A percentile compares a stretch with the other conserved stretches of the same genome.
phyloP scores from a whole-genome alignment of 257 asterid genomes.

The Phtheirospermum japonicum region DNA sequence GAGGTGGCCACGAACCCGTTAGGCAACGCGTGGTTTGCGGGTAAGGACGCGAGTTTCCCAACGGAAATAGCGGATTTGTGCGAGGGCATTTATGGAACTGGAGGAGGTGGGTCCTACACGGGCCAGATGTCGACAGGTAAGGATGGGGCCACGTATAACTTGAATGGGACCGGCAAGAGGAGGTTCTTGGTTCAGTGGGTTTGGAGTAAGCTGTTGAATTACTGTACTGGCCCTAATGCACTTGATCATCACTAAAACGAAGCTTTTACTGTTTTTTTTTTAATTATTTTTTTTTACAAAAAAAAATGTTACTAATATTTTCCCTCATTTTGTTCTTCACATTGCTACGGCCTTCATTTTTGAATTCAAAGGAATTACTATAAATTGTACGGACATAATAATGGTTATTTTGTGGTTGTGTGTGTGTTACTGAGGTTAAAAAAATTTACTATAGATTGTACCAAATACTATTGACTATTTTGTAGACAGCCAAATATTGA shows the following conservation, averaged over 20 bases:
- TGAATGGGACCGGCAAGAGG: slow-evolving; percentile 66
- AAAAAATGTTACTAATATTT: too few relatives aligned
- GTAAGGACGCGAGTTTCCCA: slow-evolving; percentile 81
- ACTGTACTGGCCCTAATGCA: slow-evolving; percentile 92
- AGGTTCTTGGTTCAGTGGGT: slow-evolving; percentile 88
- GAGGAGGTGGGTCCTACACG: slow-evolving; percentile 83
- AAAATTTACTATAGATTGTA: too few relatives aligned
- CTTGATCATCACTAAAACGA: slow-evolving; percentile 59
- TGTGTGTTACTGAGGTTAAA: too few relatives aligned
- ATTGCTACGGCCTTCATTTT: too few relatives aligned
- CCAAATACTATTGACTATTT: background rate
- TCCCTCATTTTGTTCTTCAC: too few relatives aligned
- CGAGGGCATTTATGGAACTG: slow-evolving; percentile 87
- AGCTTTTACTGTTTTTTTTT: background rate
- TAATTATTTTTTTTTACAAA: background rate
- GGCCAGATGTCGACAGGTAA: slow-evolving; percentile 73
- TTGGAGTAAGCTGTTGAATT: slow-evolving; percentile 59
- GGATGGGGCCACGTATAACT: slow-evolving; percentile 81
- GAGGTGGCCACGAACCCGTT: slow-evolving; percentile 78
- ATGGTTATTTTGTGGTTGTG: too few relatives aligned
- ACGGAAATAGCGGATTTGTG: slow-evolving; percentile 90
- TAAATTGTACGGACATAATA: too few relatives aligned
- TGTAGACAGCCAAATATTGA: background rate
- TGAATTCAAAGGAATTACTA: too few relatives aligned
- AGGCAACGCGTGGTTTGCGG: slow-evolving; percentile 88